These are phyloP conservation scores for Iris pallida DNA, from an alignment of 116 monocot genomes.

Conservation along the genomic window DNA sequence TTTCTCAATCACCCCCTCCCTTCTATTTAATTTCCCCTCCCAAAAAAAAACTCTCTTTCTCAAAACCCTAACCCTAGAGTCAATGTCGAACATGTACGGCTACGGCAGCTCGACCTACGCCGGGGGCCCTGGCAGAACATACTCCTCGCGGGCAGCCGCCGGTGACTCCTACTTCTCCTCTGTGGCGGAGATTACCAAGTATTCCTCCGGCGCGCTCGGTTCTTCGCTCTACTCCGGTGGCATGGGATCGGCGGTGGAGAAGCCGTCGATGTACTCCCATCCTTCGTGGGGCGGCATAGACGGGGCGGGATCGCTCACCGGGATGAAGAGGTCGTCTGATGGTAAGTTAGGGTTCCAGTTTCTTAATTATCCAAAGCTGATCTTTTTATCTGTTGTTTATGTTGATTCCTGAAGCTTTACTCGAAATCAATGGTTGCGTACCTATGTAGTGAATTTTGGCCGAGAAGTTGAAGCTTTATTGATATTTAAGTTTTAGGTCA, in stretches of 20 bases:
- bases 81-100: constrained; percentile 29
- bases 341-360: constrained; percentile 19
- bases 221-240: constrained; percentile 11
- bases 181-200: constrained; percentile 6
- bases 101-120: constrained; percentile 43
- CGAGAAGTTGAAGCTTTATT: no score
- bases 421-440: no score
- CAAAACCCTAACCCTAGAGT: constrained; percentile 4
- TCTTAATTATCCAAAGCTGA: background rate
- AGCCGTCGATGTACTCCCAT: background rate
- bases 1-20: background rate
- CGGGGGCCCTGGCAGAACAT: constrained; percentile 8
- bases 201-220: constrained; percentile 6
- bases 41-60: no score
- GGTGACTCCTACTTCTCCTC: constrained; percentile 22
- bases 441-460: no score
- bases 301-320: constrained; percentile 1
- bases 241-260: background rate
- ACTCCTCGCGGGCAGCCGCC: constrained; percentile 16
- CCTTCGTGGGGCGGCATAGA: constrained; percentile 8
- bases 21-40: no score
- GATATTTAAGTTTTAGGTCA: no score
- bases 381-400: no score
- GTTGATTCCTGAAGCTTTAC: no score
- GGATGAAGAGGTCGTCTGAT: constrained; percentile 33